phyloP scores from a whole-genome alignment of 73 alveolate genomes.

The Symbiodinium natans region DNA sequence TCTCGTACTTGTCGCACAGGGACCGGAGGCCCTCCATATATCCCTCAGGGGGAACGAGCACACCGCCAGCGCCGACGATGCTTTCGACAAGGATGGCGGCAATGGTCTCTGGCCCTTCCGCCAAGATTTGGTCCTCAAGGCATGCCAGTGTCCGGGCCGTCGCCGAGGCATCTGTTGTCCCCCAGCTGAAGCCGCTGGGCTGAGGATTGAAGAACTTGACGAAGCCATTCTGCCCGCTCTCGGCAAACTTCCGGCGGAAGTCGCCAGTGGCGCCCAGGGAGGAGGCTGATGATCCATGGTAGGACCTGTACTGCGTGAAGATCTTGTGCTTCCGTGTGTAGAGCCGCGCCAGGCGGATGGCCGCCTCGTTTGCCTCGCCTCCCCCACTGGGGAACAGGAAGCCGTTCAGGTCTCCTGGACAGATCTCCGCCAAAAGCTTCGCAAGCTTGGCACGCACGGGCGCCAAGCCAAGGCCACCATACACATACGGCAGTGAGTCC shows the following conservation, averaged over 20 bases:
- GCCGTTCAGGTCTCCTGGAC: slow-evolving; percentile 92
- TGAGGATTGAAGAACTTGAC: slow-evolving; percentile 76
- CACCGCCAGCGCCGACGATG: slow-evolving; percentile 96
- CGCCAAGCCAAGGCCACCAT: slow-evolving; percentile 79
- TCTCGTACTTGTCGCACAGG: slow-evolving; percentile 94
- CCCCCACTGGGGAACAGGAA: slow-evolving; percentile 96
- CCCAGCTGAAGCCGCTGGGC: slow-evolving; percentile 61
- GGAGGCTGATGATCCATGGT: slow-evolving; percentile 95
- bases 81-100: slow-evolving; percentile 95
- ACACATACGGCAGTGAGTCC: slow-evolving; percentile 68
- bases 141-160: slow-evolving; percentile 35
- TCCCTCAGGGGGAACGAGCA: slow-evolving; percentile 94
- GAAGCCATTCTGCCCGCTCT: slow-evolving; percentile 91
- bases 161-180: slow-evolving; percentile 11
- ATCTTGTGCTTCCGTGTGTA: slow-evolving; percentile 95
- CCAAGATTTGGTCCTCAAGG: slow-evolving; percentile 93
- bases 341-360: slow-evolving; percentile 95
- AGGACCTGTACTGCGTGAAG: slow-evolving; percentile 95
- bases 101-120: slow-evolving; percentile 95
- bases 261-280: slow-evolving; percentile 96
- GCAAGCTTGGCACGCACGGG: slow-evolving; percentile 67
- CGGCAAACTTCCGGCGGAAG: slow-evolving; percentile 96
- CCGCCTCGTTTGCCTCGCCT: slow-evolving; percentile 95
- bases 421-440: slow-evolving; percentile 62
- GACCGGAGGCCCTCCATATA: slow-evolving; percentile 95